A percentile compares a stretch with the other conserved stretches of the same genome.
Evolutionary conservation across 2,329 filamentous ascomycete genomes (phyloP).

Genomic region (Calonectria naviculata): DNA sequence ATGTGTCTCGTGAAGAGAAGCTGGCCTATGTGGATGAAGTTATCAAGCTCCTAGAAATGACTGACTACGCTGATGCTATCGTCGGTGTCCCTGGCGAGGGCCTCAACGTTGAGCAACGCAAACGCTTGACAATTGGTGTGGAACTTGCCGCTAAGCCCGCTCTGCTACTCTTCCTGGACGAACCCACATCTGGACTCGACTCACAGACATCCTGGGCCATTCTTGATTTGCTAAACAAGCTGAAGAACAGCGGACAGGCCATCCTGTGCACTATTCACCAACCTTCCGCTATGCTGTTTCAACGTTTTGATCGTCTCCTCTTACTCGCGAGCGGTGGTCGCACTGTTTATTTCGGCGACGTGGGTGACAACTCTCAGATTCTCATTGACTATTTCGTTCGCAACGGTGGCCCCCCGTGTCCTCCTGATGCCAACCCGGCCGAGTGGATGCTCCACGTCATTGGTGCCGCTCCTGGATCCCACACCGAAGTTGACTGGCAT

Average conservation of each 20-base stretch:
- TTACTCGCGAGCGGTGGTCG: conserved; percentile 44
- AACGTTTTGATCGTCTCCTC: conserved; percentile 42
- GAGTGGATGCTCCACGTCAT: conserved; percentile 50
- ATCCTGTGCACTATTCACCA: conserved; percentile 63
- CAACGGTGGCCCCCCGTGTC: conserved; percentile 73
- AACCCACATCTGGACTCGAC: conserved; percentile 65
- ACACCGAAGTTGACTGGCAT: conserved; percentile 71
- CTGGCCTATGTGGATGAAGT: conserved; percentile 61
- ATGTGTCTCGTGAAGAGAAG: conserved; percentile 57
- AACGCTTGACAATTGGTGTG: conserved; percentile 60
- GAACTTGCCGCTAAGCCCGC: conserved; percentile 54
- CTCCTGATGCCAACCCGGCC: conserved; percentile 77
- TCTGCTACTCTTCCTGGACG: conserved; percentile 63
- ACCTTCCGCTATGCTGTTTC: conserved; percentile 44
- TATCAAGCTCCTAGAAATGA: conserved; percentile 63
- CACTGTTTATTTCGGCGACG: conserved; percentile 60
- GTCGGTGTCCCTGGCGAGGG: conserved; percentile 55
- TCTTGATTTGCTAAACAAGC: conserved; percentile 73
- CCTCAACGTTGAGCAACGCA: conserved; percentile 60
- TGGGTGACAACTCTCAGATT: conserved; percentile 74
- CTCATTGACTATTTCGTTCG: conserved; percentile 81
- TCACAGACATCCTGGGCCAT: conserved; percentile 75
- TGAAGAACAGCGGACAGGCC: conserved; percentile 60
- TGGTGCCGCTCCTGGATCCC: conserved; percentile 63
- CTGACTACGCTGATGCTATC: conserved; percentile 63